These are phyloP conservation scores for Epichloe sibirici DNA, from an alignment of 2,329 filamentous ascomycete genomes.

Conservation along the genomic window DNA sequence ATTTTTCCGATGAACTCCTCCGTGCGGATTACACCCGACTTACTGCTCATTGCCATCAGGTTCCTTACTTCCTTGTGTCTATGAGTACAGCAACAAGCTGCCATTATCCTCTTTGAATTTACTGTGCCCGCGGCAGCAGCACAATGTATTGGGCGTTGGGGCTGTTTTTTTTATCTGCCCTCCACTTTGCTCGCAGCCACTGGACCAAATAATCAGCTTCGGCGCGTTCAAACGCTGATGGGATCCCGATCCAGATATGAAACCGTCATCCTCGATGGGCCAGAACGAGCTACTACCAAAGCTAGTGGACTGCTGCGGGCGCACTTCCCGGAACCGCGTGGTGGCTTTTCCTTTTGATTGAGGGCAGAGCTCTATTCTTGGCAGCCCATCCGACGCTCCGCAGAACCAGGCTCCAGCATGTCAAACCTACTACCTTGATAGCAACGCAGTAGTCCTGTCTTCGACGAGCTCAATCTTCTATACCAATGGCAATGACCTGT, in stretches of 20 bases:
- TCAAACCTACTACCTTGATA: background rate
- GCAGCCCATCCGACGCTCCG: background rate
- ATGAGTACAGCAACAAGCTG: no score
- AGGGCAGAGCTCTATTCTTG: background rate
- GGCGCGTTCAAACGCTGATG: background rate
- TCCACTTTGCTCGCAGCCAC: background rate
- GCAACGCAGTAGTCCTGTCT: background rate
- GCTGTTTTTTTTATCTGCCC: no score
- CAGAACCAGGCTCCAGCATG: background rate
- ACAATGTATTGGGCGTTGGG: background rate
- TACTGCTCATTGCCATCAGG: no score
- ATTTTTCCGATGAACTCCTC: no score
- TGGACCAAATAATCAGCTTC: background rate
- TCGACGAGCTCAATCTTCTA: no score
- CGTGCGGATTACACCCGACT: no score
- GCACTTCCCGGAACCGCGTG: conserved; percentile 1
- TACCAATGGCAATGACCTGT: no score
- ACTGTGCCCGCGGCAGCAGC: background rate
- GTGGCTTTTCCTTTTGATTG: background rate
- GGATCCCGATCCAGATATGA: background rate
- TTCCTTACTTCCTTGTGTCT: no score
- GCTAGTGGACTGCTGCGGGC: background rate
- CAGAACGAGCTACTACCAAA: background rate
- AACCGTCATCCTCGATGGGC: background rate
- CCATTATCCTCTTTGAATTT: no score